Percentiles rank a stretch among this genome's conserved stretches.
These are phyloP conservation scores for Vaccinium macrocarpon DNA, from an alignment of 148 eudicot species.

Conservation along the genomic window DNA sequence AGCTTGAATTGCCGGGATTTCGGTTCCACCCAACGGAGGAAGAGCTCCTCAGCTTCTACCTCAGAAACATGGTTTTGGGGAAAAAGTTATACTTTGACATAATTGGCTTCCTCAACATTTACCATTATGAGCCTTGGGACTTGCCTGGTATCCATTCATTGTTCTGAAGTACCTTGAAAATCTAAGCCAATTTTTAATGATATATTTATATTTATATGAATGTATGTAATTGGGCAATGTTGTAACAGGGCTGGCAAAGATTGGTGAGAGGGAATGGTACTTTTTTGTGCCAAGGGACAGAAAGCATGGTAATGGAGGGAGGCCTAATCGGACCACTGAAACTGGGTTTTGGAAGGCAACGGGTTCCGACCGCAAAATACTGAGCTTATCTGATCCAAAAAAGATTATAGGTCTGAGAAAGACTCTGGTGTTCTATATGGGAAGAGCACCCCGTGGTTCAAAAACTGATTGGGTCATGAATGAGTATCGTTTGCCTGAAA, in stretches of 20 bases:
- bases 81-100: conserved; percentile 41
- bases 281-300: conserved; percentile 20
- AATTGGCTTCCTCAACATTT: conserved; percentile 68
- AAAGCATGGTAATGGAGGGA: conserved; percentile 66
- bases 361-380: conserved; percentile 73
- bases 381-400: conserved; percentile 51
- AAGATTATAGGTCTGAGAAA: conserved; percentile 61
- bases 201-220: not conserved
- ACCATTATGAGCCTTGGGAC: conserved; percentile 68
- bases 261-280: conserved; percentile 10
- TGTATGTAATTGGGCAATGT: not conserved
- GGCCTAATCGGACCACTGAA: conserved; percentile 81
- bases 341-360: conserved; percentile 96
- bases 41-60: conserved; percentile 77
- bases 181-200: not conserved
- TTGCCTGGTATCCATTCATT: conserved; percentile 51
- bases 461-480: conserved; percentile 94
- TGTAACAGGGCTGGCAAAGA: conserved; percentile 6
- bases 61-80: conserved; percentile 44
- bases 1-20: conserved; percentile 69
- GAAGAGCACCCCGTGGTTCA: conserved; percentile 75
- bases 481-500: conserved; percentile 74
- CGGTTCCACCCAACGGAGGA: conserved; percentile 89
- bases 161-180: not conserved
- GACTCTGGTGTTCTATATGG: conserved; percentile 79